Conservation (phyloP, 257 asterid species). For the Solanum ossicruentum region DNA sequence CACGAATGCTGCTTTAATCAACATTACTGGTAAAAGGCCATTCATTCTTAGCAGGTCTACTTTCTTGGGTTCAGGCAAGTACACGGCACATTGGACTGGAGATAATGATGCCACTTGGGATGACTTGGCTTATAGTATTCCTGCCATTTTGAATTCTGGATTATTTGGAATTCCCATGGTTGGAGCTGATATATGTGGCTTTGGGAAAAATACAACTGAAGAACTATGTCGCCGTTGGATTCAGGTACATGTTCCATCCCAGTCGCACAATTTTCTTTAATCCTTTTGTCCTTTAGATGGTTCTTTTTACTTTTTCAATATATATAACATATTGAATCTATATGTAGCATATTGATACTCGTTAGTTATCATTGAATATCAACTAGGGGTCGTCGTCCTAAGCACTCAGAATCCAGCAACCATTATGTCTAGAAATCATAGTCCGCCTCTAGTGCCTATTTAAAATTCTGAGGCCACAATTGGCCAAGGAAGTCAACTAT, state of each 20-base stretch:
- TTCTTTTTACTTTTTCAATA: background rate
- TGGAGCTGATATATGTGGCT: conserved; percentile 97
- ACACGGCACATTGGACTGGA: conserved; percentile 92
- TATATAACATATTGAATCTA: background rate
- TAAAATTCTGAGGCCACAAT: too few species aligned
- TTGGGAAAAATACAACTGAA: conserved; percentile 48
- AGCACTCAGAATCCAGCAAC: background rate
- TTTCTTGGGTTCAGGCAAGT: conserved; percentile 81
- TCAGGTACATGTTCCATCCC: conserved; percentile 24
- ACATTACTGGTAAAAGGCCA: conserved; percentile 54
- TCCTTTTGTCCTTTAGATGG: background rate
- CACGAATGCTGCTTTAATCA: conserved; percentile 43
- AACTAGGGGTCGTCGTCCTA: background rate
- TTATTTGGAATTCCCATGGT: conserved; percentile 89
- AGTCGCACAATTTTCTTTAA: too few species aligned
- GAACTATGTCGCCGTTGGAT: conserved; percentile 98
- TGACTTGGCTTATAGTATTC: conserved; percentile 62
- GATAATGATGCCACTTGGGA: conserved; percentile 88
- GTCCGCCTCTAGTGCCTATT: background rate
- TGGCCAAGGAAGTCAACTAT: background rate
- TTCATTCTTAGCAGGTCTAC: conserved; percentile 74
- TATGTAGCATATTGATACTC: background rate
- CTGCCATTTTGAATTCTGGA: conserved; percentile 65
- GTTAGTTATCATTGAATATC: background rate
- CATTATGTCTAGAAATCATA: background rate